These are phyloP conservation scores for Trichomonascus vanleenenianus DNA, from an alignment of 805 yeast species.

Conservation along the genomic window DNA sequence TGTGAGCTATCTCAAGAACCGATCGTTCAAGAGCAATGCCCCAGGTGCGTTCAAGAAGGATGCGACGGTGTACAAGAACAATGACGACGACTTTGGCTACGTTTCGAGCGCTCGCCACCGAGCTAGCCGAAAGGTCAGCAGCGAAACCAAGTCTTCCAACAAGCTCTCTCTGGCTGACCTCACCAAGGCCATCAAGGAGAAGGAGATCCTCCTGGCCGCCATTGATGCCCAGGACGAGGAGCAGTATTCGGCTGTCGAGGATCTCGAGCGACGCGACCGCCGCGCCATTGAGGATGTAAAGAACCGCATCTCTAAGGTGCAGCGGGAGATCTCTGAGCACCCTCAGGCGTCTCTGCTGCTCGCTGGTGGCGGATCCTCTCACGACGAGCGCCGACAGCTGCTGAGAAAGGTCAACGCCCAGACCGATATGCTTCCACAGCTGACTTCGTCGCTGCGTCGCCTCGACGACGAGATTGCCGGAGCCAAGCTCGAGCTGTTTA, in stretches of 20 bases:
- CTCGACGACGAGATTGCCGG: conserved; percentile 62
- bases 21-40: conserved; percentile 25
- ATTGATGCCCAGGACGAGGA: conserved; percentile 52
- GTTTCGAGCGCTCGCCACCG: conserved; percentile 56
- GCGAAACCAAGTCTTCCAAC: conserved; percentile 7
- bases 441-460: conserved; percentile 54
- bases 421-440: conserved; percentile 63
- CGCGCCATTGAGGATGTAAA: conserved; percentile 61
- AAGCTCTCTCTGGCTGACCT: conserved; percentile 42
- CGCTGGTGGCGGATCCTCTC: conserved; percentile 25
- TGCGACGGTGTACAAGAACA: conserved; percentile 58
- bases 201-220: conserved; percentile 62
- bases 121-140: conserved; percentile 4
- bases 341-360: conserved; percentile 18
- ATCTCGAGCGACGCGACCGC: conserved; percentile 32
- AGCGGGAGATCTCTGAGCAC: conserved; percentile 28
- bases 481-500: conserved; percentile 57
- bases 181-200: conserved; percentile 61
- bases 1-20: conserved; percentile 26
- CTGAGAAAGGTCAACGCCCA: conserved; percentile 50
- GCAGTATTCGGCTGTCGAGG: conserved; percentile 31
- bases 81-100: conserved; percentile 62
- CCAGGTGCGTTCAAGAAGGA: conserved; percentile 32
- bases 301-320: conserved; percentile 43
- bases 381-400: conserved; percentile 43